phyloP scores from a whole-genome alignment of 345 rosid species.

The Durio zibethinus region DNA sequence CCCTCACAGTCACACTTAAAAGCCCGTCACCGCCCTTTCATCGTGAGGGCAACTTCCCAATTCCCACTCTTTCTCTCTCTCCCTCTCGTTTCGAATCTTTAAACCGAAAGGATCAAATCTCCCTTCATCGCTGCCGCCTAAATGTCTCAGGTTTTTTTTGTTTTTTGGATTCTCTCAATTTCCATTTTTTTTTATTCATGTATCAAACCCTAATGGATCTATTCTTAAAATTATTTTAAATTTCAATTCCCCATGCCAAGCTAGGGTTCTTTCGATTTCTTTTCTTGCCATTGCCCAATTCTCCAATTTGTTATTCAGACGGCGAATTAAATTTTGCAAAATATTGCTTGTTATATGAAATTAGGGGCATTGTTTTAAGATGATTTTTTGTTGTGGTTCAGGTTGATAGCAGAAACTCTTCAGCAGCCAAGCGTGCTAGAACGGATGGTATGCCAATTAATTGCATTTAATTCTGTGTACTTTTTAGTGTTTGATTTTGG shows the following conservation, averaged over 20 bases:
- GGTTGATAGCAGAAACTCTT: conserved; percentile 95
- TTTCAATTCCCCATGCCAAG: neutral
- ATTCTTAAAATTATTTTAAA: neutral
- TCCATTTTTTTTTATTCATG: neutral
- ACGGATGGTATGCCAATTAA: conserved; percentile 66
- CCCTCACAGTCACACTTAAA: too few relatives aligned
- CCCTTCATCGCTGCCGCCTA: neutral
- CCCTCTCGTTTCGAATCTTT: neutral
- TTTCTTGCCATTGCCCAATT: neutral
- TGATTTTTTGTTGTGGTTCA: conserved; percentile 19
- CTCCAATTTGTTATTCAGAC: neutral
- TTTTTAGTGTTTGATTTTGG: neutral
- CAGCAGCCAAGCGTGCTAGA: conserved; percentile 96
- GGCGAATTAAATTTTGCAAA: neutral
- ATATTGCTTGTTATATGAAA: neutral
- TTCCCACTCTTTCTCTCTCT: neutral
- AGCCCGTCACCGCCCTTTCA: neutral
- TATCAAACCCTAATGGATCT: neutral
- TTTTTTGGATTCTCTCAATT: neutral
- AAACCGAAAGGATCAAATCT: neutral
- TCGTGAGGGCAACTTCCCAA: neutral
- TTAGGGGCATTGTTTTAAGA: neutral
- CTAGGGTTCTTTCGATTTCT: neutral
- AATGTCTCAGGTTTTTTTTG: conserved; percentile 11
- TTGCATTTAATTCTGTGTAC: neutral